A percentile compares a stretch with the other conserved stretches of the same genome.
Evolutionary conservation across 257 asterid genomes (phyloP).

Genomic region (Apocynum venetum): DNA sequence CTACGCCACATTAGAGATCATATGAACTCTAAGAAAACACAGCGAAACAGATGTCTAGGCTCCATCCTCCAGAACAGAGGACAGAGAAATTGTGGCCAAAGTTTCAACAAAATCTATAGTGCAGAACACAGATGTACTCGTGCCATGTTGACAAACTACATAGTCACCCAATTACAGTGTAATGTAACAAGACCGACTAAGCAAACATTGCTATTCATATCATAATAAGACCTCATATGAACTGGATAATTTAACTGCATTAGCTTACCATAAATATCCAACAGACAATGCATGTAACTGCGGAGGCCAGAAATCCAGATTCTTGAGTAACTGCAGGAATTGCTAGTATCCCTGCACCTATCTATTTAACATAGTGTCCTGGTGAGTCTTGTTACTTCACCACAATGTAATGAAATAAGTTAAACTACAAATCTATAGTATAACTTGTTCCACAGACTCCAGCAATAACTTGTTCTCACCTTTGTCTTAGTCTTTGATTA

Average conservation of each 20-base stretch:
- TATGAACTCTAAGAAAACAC: neutral
- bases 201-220: neutral
- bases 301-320: slow-evolving; percentile 85
- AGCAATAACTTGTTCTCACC: too few relatives aligned
- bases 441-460: too few relatives aligned
- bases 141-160: neutral
- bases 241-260: slow-evolving; percentile 4
- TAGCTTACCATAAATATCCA: slow-evolving; percentile 83
- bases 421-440: neutral
- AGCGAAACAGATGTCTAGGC: neutral
- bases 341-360: slow-evolving; percentile 95
- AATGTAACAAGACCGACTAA: neutral
- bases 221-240: neutral
- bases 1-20: slow-evolving; percentile 6
- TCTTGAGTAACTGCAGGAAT: slow-evolving; percentile 96
- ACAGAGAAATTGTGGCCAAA: neutral
- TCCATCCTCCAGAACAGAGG: neutral
- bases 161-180: neutral
- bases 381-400: neutral
- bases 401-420: neutral
- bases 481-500: neutral
- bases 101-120: neutral
- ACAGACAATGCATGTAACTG: slow-evolving; percentile 63
- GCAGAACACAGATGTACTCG: neutral
- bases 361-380: slow-evolving; percentile 27